Conservation (phyloP, 768 basidiomycete genomes). For the Pulveroboletus ravenelii region DNA sequence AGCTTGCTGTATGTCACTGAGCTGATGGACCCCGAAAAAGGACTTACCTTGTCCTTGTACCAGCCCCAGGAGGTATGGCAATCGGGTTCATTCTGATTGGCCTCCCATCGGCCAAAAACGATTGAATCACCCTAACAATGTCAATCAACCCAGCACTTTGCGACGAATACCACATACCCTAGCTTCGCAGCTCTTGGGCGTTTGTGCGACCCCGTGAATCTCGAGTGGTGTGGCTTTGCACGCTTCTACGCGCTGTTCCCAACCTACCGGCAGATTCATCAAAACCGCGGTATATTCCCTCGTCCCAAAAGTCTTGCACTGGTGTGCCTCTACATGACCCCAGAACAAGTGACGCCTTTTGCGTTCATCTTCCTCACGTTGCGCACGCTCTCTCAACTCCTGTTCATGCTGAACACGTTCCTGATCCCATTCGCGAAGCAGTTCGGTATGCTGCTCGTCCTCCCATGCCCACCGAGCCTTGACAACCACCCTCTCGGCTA, state of each 20-base stretch:
- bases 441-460: constrained; percentile 8
- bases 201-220: constrained; percentile 17
- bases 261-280: constrained; percentile 24
- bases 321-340: constrained; percentile 13
- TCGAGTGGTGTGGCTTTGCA: constrained; percentile 22
- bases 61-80: constrained; percentile 23
- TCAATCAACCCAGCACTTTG: background rate
- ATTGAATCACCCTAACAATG: constrained; percentile 9
- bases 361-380: constrained; percentile 19
- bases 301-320: constrained; percentile 26
- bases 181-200: constrained; percentile 17
- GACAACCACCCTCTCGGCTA: background rate
- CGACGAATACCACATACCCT: constrained; percentile 7
- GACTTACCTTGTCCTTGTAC: constrained; percentile 29
- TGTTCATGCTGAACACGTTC: constrained; percentile 17
- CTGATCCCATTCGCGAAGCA: constrained; percentile 14
- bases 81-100: constrained; percentile 24
- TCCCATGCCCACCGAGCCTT: constrained; percentile 21
- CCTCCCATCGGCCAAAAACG: constrained; percentile 26
- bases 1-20: background rate
- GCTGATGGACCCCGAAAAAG: background rate
- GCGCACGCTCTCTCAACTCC: constrained; percentile 14
- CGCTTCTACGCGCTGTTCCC: constrained; percentile 18
- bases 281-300: constrained; percentile 29
- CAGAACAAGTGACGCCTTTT: constrained; percentile 20